phyloP scores from a whole-genome alignment of 2,329 filamentous ascomycete species.

The Botryosphaeria dothidea region DNA sequence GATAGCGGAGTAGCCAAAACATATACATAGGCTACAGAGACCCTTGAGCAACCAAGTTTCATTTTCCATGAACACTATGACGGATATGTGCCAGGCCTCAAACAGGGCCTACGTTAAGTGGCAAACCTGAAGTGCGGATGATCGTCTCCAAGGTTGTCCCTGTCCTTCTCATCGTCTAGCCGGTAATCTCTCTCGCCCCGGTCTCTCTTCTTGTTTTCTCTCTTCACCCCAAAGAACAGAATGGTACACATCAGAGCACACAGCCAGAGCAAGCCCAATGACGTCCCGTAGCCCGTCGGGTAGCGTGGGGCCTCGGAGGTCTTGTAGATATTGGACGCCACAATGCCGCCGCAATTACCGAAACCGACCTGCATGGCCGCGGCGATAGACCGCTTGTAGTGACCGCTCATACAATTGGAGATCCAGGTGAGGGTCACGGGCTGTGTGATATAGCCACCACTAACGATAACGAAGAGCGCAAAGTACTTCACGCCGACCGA shows the following conservation, averaged over 20 bases:
- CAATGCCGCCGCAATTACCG: slow-evolving; percentile 32
- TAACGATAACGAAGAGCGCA: slow-evolving; percentile 56
- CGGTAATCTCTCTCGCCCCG: slow-evolving; percentile 49
- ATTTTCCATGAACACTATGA: not conserved
- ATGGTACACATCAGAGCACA: slow-evolving; percentile 42
- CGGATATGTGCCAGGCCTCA: no score
- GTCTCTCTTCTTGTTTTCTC: slow-evolving; percentile 50
- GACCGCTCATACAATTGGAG: slow-evolving; percentile 53
- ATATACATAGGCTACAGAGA: not conserved
- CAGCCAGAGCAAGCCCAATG: slow-evolving; percentile 46
- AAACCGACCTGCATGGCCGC: slow-evolving; percentile 33
- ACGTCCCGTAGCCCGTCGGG: slow-evolving; percentile 38
- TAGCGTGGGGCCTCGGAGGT: slow-evolving; percentile 38
- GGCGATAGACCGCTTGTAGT: slow-evolving; percentile 33
- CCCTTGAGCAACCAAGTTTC: not conserved
- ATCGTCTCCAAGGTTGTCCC: slow-evolving; percentile 54
- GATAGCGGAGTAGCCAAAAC: not conserved
- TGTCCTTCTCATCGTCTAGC: slow-evolving; percentile 40
- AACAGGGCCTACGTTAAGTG: no score
- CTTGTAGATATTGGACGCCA: slow-evolving; percentile 38
- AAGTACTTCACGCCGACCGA: slow-evolving; percentile 55
- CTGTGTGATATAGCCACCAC: slow-evolving; percentile 56
- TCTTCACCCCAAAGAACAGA: slow-evolving; percentile 43
- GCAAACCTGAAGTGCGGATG: slow-evolving; percentile 53
- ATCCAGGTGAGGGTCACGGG: slow-evolving; percentile 60